A percentile compares a stretch with the other conserved stretches of the same genome.
phyloP scores from a whole-genome alignment of 371 early-diverging fungal species.

The Zychaea mexicana region DNA sequence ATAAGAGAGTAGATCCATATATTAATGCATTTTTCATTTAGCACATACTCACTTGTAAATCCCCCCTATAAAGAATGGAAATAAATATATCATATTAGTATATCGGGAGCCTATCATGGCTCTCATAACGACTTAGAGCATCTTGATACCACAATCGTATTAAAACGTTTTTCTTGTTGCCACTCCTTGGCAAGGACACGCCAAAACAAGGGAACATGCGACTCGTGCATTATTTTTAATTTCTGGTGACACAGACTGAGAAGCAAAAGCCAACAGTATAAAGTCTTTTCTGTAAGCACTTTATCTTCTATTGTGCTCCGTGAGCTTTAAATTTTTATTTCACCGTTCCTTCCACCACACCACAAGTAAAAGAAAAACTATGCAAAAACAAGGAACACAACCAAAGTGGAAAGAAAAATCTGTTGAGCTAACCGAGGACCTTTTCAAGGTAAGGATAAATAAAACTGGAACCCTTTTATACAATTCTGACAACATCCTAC shows the following conservation, averaged over 20 bases:
- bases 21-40: not conserved
- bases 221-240: not conserved
- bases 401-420: slow-evolving; percentile 51
- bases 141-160: not conserved
- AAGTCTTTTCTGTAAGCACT: no score
- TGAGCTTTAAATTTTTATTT: no score
- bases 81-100: no score
- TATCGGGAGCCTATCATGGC: no score
- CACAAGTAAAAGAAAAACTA: not conserved
- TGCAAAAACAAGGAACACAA: not conserved
- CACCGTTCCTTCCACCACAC: no score
- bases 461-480: not conserved
- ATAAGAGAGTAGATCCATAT: not conserved
- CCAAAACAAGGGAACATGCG: not conserved
- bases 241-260: not conserved
- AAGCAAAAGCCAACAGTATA: no score
- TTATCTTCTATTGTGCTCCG: no score
- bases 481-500: not conserved
- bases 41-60: slow-evolving; percentile 21
- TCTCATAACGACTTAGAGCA: no score
- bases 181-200: not conserved
- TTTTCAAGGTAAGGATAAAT: slow-evolving; percentile 42
- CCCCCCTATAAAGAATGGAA: slow-evolving; percentile 20
- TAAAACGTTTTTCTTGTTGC: not conserved
- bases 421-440: slow-evolving; percentile 50